A percentile compares a stretch with the other conserved stretches of the same genome.
Evolutionary conservation across 2,329 filamentous ascomycete species (phyloP).

Genomic region (Cladosporium sp.): DNA sequence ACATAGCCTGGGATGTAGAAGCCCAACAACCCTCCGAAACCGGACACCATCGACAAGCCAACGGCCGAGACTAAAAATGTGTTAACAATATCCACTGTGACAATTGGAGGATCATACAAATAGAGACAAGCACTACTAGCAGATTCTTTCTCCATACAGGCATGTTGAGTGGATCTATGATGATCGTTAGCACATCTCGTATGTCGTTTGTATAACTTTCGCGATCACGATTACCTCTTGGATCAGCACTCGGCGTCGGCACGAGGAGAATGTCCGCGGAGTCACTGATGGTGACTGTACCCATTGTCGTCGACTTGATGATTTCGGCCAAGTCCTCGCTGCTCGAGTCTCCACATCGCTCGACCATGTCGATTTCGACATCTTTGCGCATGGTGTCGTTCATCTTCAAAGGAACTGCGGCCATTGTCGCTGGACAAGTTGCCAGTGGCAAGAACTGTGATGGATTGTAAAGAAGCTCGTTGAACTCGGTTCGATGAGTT

Average conservation of each 20-base stretch:
- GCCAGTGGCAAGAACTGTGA: background rate
- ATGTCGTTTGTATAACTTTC: background rate
- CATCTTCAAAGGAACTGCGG: background rate
- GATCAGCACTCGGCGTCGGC: constrained; percentile 34
- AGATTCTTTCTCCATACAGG: constrained; percentile 33
- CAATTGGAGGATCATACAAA: constrained; percentile 26
- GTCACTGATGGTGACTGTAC: constrained; percentile 35
- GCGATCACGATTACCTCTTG: constrained; percentile 27
- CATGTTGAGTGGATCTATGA: constrained; percentile 36
- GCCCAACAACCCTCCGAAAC: constrained; percentile 44
- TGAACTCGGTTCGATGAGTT: background rate
- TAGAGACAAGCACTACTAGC: constrained; percentile 32
- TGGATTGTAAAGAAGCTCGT: background rate
- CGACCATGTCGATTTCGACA: constrained; percentile 11
- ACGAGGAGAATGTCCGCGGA: constrained; percentile 31
- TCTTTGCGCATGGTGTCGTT: background rate
- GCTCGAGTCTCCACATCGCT: background rate
- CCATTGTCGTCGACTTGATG: constrained; percentile 26
- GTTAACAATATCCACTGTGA: constrained; percentile 7
- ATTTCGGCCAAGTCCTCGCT: background rate
- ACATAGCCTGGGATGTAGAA: constrained; percentile 46
- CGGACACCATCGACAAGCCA: constrained; percentile 42
- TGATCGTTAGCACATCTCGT: background rate
- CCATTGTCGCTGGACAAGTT: background rate
- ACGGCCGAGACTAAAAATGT: constrained; percentile 40